phyloP scores from a whole-genome alignment of 1,284 basidiomycete genomes.

The Ustilago shanxiensis region DNA sequence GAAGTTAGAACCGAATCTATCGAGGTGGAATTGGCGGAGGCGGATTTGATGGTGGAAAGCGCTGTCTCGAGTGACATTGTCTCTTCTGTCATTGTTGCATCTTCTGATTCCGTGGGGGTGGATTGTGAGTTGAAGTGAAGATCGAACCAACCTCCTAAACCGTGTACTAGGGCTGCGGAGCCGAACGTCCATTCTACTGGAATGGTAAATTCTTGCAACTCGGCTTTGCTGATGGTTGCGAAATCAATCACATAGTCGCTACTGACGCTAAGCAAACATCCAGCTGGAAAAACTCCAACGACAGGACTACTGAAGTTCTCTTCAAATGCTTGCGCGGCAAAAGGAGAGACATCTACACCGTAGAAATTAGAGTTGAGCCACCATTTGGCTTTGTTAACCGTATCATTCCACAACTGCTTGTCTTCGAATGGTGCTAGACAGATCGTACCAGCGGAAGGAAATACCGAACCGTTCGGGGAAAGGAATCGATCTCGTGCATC shows the following conservation, averaged over 20 bases:
- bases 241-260: slow-evolving; percentile 64
- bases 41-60: slow-evolving; percentile 19
- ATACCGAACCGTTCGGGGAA: slow-evolving; percentile 72
- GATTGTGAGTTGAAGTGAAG: slow-evolving; percentile 60
- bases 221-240: slow-evolving; percentile 47
- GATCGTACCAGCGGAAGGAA: slow-evolving; percentile 72
- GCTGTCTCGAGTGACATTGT: slow-evolving; percentile 28
- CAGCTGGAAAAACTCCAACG: slow-evolving; percentile 61
- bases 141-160: slow-evolving; percentile 67
- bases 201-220: slow-evolving; percentile 61
- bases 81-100: slow-evolving; percentile 30
- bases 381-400: slow-evolving; percentile 71
- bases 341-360: slow-evolving; percentile 65
- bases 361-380: slow-evolving; percentile 65
- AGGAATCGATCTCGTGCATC: slow-evolving; percentile 72
- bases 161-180: slow-evolving; percentile 58
- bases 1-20: slow-evolving; percentile 21
- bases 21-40: slow-evolving; percentile 9
- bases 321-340: slow-evolving; percentile 51
- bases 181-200: slow-evolving; percentile 58
- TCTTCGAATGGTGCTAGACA: slow-evolving; percentile 73
- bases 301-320: slow-evolving; percentile 64
- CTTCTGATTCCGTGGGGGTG: slow-evolving; percentile 13
- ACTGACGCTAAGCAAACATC: slow-evolving; percentile 55
- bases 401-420: slow-evolving; percentile 72